Conservation (phyloP, 202 grass and related monocot species). For the Eragrostis tef region DNA sequence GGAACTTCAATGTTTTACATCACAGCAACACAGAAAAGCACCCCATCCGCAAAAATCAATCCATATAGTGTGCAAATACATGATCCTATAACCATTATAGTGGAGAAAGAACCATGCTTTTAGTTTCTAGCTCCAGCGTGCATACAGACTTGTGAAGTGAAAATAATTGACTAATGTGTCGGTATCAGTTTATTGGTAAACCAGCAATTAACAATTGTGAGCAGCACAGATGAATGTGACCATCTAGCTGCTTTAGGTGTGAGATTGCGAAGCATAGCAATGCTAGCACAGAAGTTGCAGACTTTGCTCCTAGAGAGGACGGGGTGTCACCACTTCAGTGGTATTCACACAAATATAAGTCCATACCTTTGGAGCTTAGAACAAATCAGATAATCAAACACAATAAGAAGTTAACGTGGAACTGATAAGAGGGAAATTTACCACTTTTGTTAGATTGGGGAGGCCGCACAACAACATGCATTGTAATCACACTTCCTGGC, state of each 20-base stretch:
- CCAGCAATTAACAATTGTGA: conserved; percentile 11
- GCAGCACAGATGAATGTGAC: conserved; percentile 1
- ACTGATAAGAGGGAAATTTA: conserved; percentile 34
- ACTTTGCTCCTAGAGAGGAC: neutral
- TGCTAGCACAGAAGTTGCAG: neutral
- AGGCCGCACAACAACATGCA: conserved; percentile 87
- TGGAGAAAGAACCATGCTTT: neutral
- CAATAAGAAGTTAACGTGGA: conserved; percentile 16
- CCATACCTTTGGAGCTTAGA: neutral
- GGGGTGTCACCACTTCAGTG: neutral
- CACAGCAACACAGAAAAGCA: conserved; percentile 3
- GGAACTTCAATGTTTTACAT: conserved; percentile 6
- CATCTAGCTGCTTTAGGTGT: neutral
- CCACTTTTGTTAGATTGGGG: conserved; percentile 63
- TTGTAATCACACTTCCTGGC: conserved; percentile 76
- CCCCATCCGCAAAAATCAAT: neutral
- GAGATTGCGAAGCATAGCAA: neutral
- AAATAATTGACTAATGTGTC: conserved; percentile 9
- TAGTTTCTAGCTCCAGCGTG: neutral
- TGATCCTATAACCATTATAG: conserved; percentile 1
- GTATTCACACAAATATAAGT: conserved; percentile 5
- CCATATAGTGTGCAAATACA: conserved; percentile 4
- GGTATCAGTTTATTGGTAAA: too few relatives aligned
- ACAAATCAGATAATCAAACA: conserved; percentile 30
- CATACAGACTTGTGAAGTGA: conserved; percentile 1